A percentile compares a stretch with the other conserved stretches of the same genome.
phyloP scores from a whole-genome alignment of 768 basidiomycete species.

The Russula compacta region DNA sequence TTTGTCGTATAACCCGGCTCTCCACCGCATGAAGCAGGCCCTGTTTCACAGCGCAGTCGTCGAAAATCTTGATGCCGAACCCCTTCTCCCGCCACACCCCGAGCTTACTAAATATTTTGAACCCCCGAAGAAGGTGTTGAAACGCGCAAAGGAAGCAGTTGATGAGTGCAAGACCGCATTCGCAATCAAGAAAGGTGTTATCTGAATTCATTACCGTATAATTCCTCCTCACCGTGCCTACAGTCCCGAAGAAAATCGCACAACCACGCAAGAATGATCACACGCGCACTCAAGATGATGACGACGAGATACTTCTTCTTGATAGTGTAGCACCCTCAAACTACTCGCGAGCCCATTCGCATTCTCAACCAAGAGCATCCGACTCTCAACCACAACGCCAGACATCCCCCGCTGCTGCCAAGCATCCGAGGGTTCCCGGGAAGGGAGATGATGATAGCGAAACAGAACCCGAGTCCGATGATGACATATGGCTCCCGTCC shows the following conservation, averaged over 20 bases:
- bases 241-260: slow-evolving; percentile 57
- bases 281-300: slow-evolving; percentile 50
- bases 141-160: slow-evolving; percentile 45
- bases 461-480: slow-evolving; percentile 43
- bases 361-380: slow-evolving; percentile 25
- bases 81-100: slow-evolving; percentile 79
- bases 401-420: slow-evolving; percentile 8
- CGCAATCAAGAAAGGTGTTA: slow-evolving; percentile 69
- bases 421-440: slow-evolving; percentile 22
- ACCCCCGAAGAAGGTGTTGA: slow-evolving; percentile 60
- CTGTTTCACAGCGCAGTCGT: slow-evolving; percentile 82
- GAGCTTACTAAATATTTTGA: slow-evolving; percentile 79
- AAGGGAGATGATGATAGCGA: slow-evolving; percentile 34
- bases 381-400: slow-evolving; percentile 13
- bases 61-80: slow-evolving; percentile 59
- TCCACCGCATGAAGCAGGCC: slow-evolving; percentile 90
- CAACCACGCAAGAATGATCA: slow-evolving; percentile 55
- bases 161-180: slow-evolving; percentile 56
- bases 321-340: slow-evolving; percentile 5
- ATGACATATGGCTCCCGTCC: slow-evolving; percentile 29
- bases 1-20: slow-evolving; percentile 77
- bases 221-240: neutral
- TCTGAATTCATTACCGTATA: neutral
- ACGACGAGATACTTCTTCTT: slow-evolving; percentile 20
- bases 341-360: slow-evolving; percentile 6